Evolutionary conservation across 2,329 filamentous ascomycete genomes (phyloP), one percentile per base, ranked within the genome.

Genomic region (Pseudogymnoascus verrucosus): DNA sequence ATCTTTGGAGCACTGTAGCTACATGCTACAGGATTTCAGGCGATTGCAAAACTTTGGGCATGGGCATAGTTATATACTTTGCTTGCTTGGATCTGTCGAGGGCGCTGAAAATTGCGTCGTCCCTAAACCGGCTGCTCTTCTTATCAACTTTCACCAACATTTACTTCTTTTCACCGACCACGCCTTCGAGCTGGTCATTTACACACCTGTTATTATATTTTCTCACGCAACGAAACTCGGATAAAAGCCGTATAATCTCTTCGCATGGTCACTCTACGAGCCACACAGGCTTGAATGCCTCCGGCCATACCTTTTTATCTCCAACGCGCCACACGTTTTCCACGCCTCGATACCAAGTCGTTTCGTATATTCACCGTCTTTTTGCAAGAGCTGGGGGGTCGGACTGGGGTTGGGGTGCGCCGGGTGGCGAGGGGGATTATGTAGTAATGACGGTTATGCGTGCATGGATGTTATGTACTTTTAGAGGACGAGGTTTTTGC

Each of bases 281-380:
- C 51, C 28, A 31, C 51, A 57, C 1, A 6, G 44, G 51, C 51
- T 57, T 19, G n/a, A 34, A 34, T 57, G 51, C 28, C 51, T 57
- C n/a, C 51, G 28, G 51, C 51, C 10, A 34, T 57, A 34, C 51
- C 16, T 28, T 34, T 54, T 57, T 34, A 57, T 57, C 51, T 57
- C 51, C 51, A 57, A 57, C 51, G 51, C 51, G 51, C 26, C 28
- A 34, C 51, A 57, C 51, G 51, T 57, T 57, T 57, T 57, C 51
- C 51, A 57, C 51, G 51, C 51, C 51, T 57, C 51, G 51, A 57
- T 57, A 57, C 51, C 51, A 57, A 34, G 51, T 57, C 51, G 28
- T 57, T 57, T 57, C 51, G 28, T 57, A 57, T 57, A 57, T 57
- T 57, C 51, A 57, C 51, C 51, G 51, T 57, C 51, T 57, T 57